Evolutionary conservation across 768 basidiomycete genomes (phyloP), one percentile per base, ranked within the genome.

Genomic region (Collybia nuda): DNA sequence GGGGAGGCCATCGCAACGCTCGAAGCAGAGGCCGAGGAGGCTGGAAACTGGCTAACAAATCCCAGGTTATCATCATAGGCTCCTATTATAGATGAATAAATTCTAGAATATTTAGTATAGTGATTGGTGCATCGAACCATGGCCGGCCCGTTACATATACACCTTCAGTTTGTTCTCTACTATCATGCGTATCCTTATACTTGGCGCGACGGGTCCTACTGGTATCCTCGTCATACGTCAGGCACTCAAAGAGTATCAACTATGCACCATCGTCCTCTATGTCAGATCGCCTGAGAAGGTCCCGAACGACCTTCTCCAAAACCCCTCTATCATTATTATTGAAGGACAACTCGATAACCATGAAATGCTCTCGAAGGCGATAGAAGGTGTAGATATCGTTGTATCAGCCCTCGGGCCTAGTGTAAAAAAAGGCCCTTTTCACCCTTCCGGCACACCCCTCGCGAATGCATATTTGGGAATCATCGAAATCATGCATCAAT

Each of bases 131-230:
- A n/a, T n/a, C n/a, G n/a, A n/a, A n/a, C n/a, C n/a, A n/a, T n/a
- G n/a, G n/a, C n/a, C n/a, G n/a, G n/a, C 14, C 23, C 24, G 24
- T 3, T 26, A 26, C 24, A 26, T 26, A 3, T 7, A 26, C 24
- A 3, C 24, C 24, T 26, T n/a, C n/a, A n/a, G n/a, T n/a, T n/a
- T 41, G 24, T 23, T 12, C 14, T n/a, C 11, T 40, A 19, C 42
- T 42, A 38, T 37, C 23, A 63, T 61, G 80, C 82, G 73, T 21
- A 58, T 88, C 50, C 72, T 90, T 47, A 71, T 90, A 51, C 73
- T 90, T n/a, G 88, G 88, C 15, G 83, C 76, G 19, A 90, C 88
- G 2, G 87, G 88, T 1, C 74, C 80, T 12, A 66, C 67, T 29
- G 88, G 88, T 43, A 65, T 78, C 40, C 73, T 77, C 15, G 70